Evolutionary conservation across 331 rosid genomes (phyloP), one percentile per base, ranked within the genome.

Genomic region (Saraca asoca): DNA sequence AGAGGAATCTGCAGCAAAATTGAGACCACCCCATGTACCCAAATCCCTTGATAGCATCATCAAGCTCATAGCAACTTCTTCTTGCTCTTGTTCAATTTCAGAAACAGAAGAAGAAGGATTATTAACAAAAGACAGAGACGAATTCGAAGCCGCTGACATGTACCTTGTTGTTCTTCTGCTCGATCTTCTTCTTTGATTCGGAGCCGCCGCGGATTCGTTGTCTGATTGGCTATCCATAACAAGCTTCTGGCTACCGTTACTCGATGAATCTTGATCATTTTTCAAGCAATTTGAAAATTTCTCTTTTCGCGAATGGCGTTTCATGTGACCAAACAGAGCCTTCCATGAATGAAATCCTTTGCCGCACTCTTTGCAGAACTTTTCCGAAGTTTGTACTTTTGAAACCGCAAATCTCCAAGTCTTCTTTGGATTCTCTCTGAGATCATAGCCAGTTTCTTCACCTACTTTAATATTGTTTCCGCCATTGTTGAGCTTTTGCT

Each of bases 241-340:
- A 45, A 79, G 37, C 74, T 84, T 78, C 63, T 83, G 80, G 55
- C 58, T 70, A 37, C 43, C 70, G 67, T 58, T 74, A 8, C 79
- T 79, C 86, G 82, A 74, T 11, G 91, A 83, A 84, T 85, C 89
- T 75, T 82, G 91, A 69, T 77, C 79, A 24, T 24, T 24, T 6
- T 83, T 88, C 53, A 80, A 79, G 64, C 72, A 70, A 42, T 10
- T 61, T 9, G 71, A 81, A 73, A 18, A 77, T 53, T 56, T 71
- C 34, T 72, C 80, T 81, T 86, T 87, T 6, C 87, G 82, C 2
- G 96, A 86, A 75, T 92, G 98, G 57, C 87, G 81, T 64, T 87
- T 89, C 93, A 85, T 92, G 78, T 92, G 98, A 9, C 91, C 93
- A 68, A 87, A 83, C 53, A 92, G 85, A 69, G 95, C 89, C 65